A percentile compares a stretch with the other conserved stretches of the same genome.
Conservation (phyloP, 345 rosid species). For the Anastatica hierochuntica region DNA sequence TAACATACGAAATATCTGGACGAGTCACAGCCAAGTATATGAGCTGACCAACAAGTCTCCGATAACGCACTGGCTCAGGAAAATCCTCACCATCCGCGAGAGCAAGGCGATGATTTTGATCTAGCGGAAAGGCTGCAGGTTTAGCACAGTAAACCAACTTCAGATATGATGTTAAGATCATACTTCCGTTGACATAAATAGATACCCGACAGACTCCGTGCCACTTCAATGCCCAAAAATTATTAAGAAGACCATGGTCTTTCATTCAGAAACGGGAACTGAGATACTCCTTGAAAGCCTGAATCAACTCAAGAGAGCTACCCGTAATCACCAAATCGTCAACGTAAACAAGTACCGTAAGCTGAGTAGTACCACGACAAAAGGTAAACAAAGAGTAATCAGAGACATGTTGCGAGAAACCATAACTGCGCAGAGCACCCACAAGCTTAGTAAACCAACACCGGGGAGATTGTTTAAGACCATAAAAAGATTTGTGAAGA, state of each 20-base stretch:
- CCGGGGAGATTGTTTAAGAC: background rate
- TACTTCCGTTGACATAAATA: too few relatives aligned
- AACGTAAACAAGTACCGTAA: too few relatives aligned
- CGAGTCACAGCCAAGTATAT: background rate
- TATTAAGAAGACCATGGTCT: background rate
- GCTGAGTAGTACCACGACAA: too few relatives aligned
- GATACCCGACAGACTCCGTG: too few relatives aligned
- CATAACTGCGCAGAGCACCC: accelerated
- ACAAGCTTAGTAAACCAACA: background rate
- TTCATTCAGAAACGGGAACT: too few relatives aligned
- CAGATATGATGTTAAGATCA: too few relatives aligned
- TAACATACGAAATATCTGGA: background rate
- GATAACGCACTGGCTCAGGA: background rate
- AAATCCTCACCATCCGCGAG: background rate
- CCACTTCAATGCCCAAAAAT: too few relatives aligned
- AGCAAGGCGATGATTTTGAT: too few relatives aligned
- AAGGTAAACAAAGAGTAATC: background rate
- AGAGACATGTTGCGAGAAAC: background rate
- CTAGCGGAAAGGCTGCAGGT: too few relatives aligned
- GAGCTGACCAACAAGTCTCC: background rate
- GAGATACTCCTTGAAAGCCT: too few relatives aligned
- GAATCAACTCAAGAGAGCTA: background rate
- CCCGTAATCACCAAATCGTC: too few relatives aligned
- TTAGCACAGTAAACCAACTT: too few relatives aligned
- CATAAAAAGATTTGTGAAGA: background rate